Evolutionary conservation across 2,329 filamentous ascomycete genomes (phyloP).

Genomic region (Cladosporium cucumerinum): DNA sequence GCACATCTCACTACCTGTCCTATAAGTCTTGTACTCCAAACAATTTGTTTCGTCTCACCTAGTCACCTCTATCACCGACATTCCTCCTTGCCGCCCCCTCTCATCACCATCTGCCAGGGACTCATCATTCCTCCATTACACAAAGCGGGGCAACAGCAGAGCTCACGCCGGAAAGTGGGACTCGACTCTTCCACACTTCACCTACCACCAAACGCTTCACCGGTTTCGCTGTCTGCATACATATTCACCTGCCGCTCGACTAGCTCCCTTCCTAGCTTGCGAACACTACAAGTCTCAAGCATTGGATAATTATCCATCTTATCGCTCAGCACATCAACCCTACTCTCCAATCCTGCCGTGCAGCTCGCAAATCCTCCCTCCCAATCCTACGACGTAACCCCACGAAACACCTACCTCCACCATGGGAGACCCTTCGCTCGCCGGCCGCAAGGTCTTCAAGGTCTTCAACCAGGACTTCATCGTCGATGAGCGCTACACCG

Average conservation of each 20-base stretch:
- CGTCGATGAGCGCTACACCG: slow-evolving; percentile 95
- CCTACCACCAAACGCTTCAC: slow-evolving; percentile 3
- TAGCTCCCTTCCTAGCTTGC: not conserved
- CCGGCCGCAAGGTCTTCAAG: slow-evolving; percentile 90
- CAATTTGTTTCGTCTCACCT: not conserved
- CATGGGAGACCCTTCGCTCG: slow-evolving; percentile 56
- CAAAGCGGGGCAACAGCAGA: slow-evolving; percentile 2
- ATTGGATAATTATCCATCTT: not conserved
- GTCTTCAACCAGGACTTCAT: slow-evolving; percentile 99
- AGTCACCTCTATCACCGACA: not conserved
- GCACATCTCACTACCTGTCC: not conserved
- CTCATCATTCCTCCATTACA: slow-evolving; percentile 4
- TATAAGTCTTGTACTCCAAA: not conserved
- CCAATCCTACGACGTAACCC: slow-evolving; percentile 19
- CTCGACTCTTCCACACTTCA: slow-evolving; percentile 1
- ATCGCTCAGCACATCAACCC: not conserved
- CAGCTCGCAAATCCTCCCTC: not conserved
- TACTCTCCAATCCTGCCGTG: not conserved
- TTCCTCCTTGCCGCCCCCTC: not conserved
- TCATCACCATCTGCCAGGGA: not conserved
- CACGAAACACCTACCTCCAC: not conserved
- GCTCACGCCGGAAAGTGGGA: slow-evolving; percentile 8
- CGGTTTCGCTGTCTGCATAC: not conserved
- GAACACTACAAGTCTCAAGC: not conserved
- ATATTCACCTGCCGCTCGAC: not conserved